Base-by-base conservation (phyloP, 2,329 filamentous ascomycete genomes). In the Dothiorella sarmentorum region DNA sequence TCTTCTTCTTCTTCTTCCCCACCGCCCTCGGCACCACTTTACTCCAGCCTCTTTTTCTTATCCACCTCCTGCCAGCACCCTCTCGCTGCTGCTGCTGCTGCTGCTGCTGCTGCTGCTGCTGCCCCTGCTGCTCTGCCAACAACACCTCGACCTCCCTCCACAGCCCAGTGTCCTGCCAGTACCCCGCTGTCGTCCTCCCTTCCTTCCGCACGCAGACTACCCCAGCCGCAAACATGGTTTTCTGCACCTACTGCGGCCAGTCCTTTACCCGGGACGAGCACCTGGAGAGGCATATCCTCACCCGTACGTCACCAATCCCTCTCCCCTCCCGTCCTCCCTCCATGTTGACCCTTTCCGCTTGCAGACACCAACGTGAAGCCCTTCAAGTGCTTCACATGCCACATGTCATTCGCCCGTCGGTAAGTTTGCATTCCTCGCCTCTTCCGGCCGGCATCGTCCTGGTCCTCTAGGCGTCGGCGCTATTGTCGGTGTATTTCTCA, bases 361-460 rank as follows among this genome's bases (percentile, higher is more conserved):
- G 9, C 63, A 80, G 78, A 81, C 63, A 81, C 78, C 57, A 80
- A 80, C 65, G 77, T 81, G n/a, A 81, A 81, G 68, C 78, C 78
- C 2, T 81, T 79, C 73, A 80, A 80, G 69, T 81, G 78, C 68
- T 79, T 78, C 61, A 80, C 76, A 33, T 81, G 78, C 65, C 78
- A 81, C 61, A 81, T 81, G 78, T 80, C 78, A 60, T 81, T 81
- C 65, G 78, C 78, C 62, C 71, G 78, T 63, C 73, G 78, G 78
- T 81, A 66, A 59, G 76, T 73, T 10, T n/a, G 2, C 47, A 24
- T 4, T n/a, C 20, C 22, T n/a, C 33, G 9, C 52, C 17, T 35
- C 37, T 24, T 58, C 27, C 44, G 29, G 35, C 35, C n/a, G 45
- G 22, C 45, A 7, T 17, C 3, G 11, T 24, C 47, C 9, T 43